Evolutionary conservation across 805 yeast genomes (phyloP).

Genomic region (Sugiyamaella americana): DNA sequence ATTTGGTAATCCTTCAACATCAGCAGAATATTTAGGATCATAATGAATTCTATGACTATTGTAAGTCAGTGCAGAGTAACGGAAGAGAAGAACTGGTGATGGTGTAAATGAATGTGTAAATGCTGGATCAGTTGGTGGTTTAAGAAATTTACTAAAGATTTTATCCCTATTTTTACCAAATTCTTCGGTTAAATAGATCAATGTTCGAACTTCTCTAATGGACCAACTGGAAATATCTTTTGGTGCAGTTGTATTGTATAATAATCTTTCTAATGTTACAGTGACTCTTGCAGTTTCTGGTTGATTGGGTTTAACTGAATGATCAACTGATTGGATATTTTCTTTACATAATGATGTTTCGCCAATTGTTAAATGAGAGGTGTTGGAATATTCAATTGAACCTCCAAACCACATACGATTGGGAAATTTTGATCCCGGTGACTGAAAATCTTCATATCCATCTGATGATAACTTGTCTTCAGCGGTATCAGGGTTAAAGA

Average conservation of each 20-base stretch:
- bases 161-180: slow-evolving; percentile 20
- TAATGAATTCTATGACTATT: slow-evolving; percentile 84
- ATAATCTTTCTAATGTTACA: slow-evolving; percentile 51
- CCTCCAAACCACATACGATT: slow-evolving; percentile 80
- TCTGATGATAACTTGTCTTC: slow-evolving; percentile 51
- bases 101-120: slow-evolving; percentile 33
- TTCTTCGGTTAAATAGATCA: slow-evolving; percentile 50
- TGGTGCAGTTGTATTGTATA: slow-evolving; percentile 26
- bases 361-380: slow-evolving; percentile 33
- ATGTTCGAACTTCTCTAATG: slow-evolving; percentile 49
- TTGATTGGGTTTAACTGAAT: slow-evolving; percentile 5
- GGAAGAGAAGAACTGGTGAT: slow-evolving; percentile 41
- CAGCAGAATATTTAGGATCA: slow-evolving; percentile 48
- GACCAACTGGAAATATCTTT: slow-evolving; percentile 20
- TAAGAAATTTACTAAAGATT: slow-evolving; percentile 18
- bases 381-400: slow-evolving; percentile 37
- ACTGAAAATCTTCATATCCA: slow-evolving; percentile 77
- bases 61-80: slow-evolving; percentile 70
- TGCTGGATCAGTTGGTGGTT: slow-evolving; percentile 10
- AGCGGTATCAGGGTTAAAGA: slow-evolving; percentile 52
- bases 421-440: slow-evolving; percentile 47
- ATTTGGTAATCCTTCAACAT: slow-evolving; percentile 53
- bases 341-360: slow-evolving; percentile 45
- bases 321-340: slow-evolving; percentile 31
- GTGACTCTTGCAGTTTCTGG: slow-evolving; percentile 31